phyloP scores from a whole-genome alignment of 1,139 yeast genomes.

The Arxiozyma heterogenica region DNA sequence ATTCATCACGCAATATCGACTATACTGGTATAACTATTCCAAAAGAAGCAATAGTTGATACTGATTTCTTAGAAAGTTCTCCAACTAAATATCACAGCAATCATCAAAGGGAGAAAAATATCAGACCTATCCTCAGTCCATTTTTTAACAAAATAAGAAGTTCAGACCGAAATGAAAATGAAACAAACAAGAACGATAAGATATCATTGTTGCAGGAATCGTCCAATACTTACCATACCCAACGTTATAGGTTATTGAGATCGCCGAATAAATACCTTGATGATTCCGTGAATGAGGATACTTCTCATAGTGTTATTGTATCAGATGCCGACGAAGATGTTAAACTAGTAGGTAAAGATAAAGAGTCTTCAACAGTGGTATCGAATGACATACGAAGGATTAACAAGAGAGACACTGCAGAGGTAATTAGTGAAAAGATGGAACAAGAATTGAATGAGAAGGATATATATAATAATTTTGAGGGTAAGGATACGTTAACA shows the following conservation, averaged over 20 bases:
- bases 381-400: neutral
- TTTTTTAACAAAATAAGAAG: neutral
- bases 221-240: neutral
- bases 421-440: conserved; percentile 7
- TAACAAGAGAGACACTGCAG: neutral
- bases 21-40: neutral
- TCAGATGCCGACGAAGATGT: conserved; percentile 17
- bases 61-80: conserved; percentile 14
- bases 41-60: neutral
- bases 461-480: neutral
- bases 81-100: conserved; percentile 6
- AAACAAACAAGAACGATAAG: too few species aligned
- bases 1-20: neutral
- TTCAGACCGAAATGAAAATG: neutral
- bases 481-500: neutral
- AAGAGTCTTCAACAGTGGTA: neutral
- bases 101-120: neutral
- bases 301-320: conserved; percentile 7
- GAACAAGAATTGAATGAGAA: conserved; percentile 10
- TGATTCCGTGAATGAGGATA: neutral
- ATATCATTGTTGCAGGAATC: neutral
- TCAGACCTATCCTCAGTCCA: neutral
- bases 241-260: neutral
- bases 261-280: neutral
- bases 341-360: conserved; percentile 11